A percentile compares a stretch with the other conserved stretches of the same genome.
These are phyloP conservation scores for Aspergillus japonicus DNA, from an alignment of 2,329 filamentous ascomycete species.

Conservation along the genomic window DNA sequence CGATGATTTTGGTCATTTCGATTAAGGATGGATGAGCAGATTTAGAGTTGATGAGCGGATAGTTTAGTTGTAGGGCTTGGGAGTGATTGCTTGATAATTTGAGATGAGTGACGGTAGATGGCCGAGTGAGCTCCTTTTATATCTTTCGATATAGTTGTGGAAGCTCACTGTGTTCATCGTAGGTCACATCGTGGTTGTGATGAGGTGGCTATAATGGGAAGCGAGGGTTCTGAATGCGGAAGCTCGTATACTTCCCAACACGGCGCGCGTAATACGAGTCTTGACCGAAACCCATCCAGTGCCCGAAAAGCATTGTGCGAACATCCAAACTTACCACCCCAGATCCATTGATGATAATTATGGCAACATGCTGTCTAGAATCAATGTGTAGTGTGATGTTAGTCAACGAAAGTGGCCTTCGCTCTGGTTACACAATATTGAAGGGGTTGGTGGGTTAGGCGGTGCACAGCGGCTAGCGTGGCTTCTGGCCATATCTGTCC, in stretches of 20 bases:
- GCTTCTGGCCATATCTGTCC: neutral
- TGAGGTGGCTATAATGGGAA: neutral
- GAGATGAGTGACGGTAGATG: neutral
- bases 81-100: neutral
- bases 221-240: neutral
- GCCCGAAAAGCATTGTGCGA: neutral
- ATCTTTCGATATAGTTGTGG: no score
- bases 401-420: neutral
- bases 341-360: neutral
- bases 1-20: constrained; percentile 9
- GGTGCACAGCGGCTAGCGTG: neutral
- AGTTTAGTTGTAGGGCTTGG: neutral
- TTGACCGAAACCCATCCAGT: neutral
- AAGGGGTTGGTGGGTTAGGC: neutral
- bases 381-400: neutral
- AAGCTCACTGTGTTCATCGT: neutral
- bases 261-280: neutral
- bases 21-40: neutral
- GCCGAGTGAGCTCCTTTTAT: neutral
- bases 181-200: neutral
- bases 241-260: neutral
- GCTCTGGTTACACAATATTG: neutral
- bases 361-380: neutral
- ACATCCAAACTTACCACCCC: neutral
- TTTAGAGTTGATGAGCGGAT: neutral